Base-by-base conservation (phyloP, 2,329 filamentous ascomycete species). In the Colletotrichum sp. region DNA sequence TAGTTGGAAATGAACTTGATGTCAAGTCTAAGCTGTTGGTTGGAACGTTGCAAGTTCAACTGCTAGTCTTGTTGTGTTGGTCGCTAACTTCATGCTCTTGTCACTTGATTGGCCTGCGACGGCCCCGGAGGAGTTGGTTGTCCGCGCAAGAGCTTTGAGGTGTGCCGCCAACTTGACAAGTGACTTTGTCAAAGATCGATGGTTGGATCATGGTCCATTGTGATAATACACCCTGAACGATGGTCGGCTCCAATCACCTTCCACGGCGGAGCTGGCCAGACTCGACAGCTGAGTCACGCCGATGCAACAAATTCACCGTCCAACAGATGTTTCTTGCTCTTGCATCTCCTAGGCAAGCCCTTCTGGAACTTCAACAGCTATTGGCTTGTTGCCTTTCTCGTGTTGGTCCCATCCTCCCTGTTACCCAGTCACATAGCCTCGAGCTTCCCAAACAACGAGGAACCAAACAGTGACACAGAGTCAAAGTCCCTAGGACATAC, bases 241-340 rank as follows among this genome's bases (percentile, higher is more conserved):
- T 12, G 6, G 5, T 7, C 12, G 9, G 7, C 4, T 4, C 44
- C 18, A 49, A 21, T 49, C 44, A 49, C 44, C 18, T 21, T 44
- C 1, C 2, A 2, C 16, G 2, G 1, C n/a, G 44, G 18, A 21
- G 18, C 1, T 49, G n/a, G 0, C n/a, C 9, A 12, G 10, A 21
- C 3, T 12, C 3, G 18, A 8, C 44, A 21, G 0, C 18, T 21
- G 44, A 49, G 44, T 21, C 44, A 49, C 44, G 44, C 44, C 44
- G 44, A 49, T 3, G 2, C 44, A 49, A 49, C 44, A 49, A 0
- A 13, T 21, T 21, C 0, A n/a, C 44, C 3, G 0, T 21, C 18
- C 44, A 49, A 49, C 44, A 49, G n/a, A n/a, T 2, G 18, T 2
- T 49, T n/a, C 18, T 2, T 21, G 1, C 18, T 12, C 39, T 21